These are phyloP conservation scores for Jackrogersella multiformis DNA, from an alignment of 495 filamentous ascomycete species.

Conservation along the genomic window DNA sequence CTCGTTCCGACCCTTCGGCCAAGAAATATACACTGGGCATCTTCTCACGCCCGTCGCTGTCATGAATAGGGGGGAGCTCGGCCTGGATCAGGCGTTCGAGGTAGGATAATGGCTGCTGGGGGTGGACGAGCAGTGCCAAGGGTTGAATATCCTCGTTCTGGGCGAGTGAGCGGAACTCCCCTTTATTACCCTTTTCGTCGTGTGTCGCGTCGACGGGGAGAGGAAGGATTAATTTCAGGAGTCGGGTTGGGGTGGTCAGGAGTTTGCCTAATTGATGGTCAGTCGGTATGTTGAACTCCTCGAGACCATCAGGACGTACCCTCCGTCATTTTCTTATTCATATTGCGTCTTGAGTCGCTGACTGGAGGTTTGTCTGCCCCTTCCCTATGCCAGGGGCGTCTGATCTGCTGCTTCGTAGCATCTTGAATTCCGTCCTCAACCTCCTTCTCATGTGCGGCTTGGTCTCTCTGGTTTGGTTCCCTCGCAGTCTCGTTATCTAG, in stretches of 20 bases:
- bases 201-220: slow-evolving; percentile 69
- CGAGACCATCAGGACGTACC: slow-evolving; percentile 57
- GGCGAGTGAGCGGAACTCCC: slow-evolving; percentile 50
- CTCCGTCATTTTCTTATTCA: slow-evolving; percentile 67
- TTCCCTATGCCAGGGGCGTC: slow-evolving; percentile 75
- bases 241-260: slow-evolving; percentile 85
- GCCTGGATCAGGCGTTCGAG: slow-evolving; percentile 90
- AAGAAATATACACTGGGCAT: slow-evolving; percentile 81
- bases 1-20: slow-evolving; percentile 75
- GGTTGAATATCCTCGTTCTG: slow-evolving; percentile 75
- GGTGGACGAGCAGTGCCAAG: slow-evolving; percentile 87
- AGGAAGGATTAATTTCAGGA: slow-evolving; percentile 89
- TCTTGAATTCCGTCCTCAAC: slow-evolving; percentile 47
- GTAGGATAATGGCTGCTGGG: slow-evolving; percentile 92
- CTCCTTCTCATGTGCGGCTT: slow-evolving; percentile 52
- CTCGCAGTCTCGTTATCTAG: slow-evolving; percentile 46
- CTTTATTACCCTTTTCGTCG: slow-evolving; percentile 56
- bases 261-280: slow-evolving; percentile 72
- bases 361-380: slow-evolving; percentile 67
- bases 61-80: slow-evolving; percentile 77
- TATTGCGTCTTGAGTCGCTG: slow-evolving; percentile 45
- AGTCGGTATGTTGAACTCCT: not conserved
- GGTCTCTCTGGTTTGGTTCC: slow-evolving; percentile 49
- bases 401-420: slow-evolving; percentile 45
- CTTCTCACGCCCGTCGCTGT: slow-evolving; percentile 66